phyloP scores from a whole-genome alignment of 306 rosid species.

The Quercus aquifolioides region DNA sequence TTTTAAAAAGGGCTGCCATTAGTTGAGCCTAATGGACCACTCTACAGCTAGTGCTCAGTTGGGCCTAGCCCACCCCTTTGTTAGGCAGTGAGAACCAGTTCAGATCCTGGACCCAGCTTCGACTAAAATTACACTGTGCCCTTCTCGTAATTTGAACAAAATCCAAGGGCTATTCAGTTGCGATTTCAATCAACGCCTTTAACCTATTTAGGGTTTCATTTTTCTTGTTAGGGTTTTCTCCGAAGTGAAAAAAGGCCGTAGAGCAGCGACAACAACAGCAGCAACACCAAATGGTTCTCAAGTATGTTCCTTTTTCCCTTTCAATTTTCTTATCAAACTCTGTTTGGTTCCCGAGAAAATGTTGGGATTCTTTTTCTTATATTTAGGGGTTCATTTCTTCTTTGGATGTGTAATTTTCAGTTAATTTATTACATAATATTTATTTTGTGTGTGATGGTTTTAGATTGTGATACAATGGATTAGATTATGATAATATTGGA shows the following conservation, averaged over 20 bases:
- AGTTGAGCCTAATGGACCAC: too few species aligned
- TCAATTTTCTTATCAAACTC: not conserved
- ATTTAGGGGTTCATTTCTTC: not conserved
- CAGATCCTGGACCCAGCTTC: too few species aligned
- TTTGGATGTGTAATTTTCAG: not conserved
- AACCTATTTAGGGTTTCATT: conserved; percentile 38
- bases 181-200: not conserved
- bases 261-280: conserved; percentile 23
- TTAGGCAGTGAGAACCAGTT: too few species aligned
- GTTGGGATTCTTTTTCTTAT: not conserved
- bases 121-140: too few species aligned
- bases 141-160: too few species aligned
- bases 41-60: too few species aligned
- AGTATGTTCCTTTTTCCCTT: conserved; percentile 32
- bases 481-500: not conserved
- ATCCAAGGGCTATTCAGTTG: not conserved
- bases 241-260: not conserved
- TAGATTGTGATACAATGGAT: not conserved
- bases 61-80: too few species aligned
- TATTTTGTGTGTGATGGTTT: not conserved
- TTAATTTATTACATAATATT: not conserved
- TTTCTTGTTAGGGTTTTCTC: not conserved
- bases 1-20: too few species aligned
- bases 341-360: not conserved
- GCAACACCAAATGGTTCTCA: conserved; percentile 63